Evolutionary conservation across 805 yeast genomes (phyloP).

Genomic region (Wickerhamomyces tratensis): DNA sequence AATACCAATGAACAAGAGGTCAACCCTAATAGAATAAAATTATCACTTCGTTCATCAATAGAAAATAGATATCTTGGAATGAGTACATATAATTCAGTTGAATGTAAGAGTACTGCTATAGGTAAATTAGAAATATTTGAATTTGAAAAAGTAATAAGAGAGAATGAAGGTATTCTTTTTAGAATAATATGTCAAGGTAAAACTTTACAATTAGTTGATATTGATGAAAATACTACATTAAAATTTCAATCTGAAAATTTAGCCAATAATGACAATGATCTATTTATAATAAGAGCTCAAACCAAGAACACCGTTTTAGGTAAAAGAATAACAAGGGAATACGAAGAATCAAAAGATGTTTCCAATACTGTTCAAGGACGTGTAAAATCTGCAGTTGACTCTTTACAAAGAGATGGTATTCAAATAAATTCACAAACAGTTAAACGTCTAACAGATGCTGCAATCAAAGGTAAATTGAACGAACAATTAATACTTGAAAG

Average conservation of each 20-base stretch:
- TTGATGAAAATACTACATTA: neutral
- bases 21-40: constrained; percentile 4
- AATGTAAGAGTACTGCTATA: constrained; percentile 23
- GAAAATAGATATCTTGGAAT: constrained; percentile 18
- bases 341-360: constrained; percentile 8
- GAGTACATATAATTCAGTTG: constrained; percentile 8
- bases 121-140: constrained; percentile 20
- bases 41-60: constrained; percentile 19
- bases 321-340: constrained; percentile 6
- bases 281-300: constrained; percentile 9
- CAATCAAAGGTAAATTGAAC: constrained; percentile 21
- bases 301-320: constrained; percentile 10
- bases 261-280: constrained; percentile 2
- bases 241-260: constrained; percentile 1
- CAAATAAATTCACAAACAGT: constrained; percentile 10
- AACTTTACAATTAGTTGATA: constrained; percentile 3
- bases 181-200: constrained; percentile 7
- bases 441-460: constrained; percentile 9
- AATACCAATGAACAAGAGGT: neutral
- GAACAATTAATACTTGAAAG: constrained; percentile 26
- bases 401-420: constrained; percentile 10
- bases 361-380: neutral
- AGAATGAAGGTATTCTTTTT: constrained; percentile 13
- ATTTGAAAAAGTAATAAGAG: constrained; percentile 7
- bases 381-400: constrained; percentile 15